These are phyloP conservation scores for Podospora pseudopauciseta DNA, from an alignment of 495 filamentous ascomycete genomes.

Conservation along the genomic window DNA sequence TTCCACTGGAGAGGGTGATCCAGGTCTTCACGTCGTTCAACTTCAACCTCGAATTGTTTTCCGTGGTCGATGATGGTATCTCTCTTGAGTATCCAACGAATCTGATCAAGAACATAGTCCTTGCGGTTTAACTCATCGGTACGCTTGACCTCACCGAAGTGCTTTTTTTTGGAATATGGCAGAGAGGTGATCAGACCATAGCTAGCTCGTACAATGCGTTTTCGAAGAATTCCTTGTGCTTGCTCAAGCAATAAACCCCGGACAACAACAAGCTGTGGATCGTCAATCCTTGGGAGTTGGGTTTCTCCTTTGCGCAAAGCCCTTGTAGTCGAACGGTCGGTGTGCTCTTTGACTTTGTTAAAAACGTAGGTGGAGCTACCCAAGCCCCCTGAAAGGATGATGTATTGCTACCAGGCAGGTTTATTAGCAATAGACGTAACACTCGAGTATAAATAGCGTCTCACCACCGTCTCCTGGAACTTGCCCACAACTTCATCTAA, in stretches of 20 bases:
- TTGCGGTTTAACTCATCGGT: conserved; percentile 43
- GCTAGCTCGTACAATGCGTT: conserved; percentile 52
- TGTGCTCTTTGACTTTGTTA: conserved; percentile 41
- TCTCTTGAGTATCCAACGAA: conserved; percentile 57
- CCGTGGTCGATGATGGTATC: conserved; percentile 36
- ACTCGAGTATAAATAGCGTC: background rate
- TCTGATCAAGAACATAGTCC: conserved; percentile 48
- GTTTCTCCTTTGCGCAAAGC: conserved; percentile 39
- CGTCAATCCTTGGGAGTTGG: conserved; percentile 38
- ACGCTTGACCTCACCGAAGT: conserved; percentile 33
- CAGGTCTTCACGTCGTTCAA: conserved; percentile 42
- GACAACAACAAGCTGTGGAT: conserved; percentile 58
- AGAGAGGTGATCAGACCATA: conserved; percentile 53
- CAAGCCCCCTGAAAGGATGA: conserved; percentile 62
- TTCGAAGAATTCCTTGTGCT: conserved; percentile 48
- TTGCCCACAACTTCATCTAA: no score
- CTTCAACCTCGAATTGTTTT: conserved; percentile 35
- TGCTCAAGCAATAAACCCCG: conserved; percentile 54
- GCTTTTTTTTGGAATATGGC: conserved; percentile 38
- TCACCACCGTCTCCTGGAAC: conserved; percentile 33
- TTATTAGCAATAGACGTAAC: background rate
- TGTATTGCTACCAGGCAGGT: conserved; percentile 38
- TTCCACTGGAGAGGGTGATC: conserved; percentile 42
- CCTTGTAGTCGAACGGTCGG: conserved; percentile 32
- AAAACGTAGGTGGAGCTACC: conserved; percentile 62